Percentiles rank a stretch among this genome's conserved stretches.
phyloP scores from a whole-genome alignment of 2,329 filamentous ascomycete genomes.

The Colletotrichum theobromicola region DNA sequence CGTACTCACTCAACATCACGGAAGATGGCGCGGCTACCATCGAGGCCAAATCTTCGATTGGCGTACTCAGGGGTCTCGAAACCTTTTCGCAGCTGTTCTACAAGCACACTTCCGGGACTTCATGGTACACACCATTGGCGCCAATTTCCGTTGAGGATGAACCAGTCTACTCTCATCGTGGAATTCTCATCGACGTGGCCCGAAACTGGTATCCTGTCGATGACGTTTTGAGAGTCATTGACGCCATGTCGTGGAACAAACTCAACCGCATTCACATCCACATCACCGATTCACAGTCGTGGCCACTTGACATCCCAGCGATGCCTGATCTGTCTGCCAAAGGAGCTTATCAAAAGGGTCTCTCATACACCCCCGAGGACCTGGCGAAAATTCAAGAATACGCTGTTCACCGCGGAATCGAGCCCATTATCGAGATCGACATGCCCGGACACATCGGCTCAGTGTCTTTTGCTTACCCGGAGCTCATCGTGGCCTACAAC shows the following conservation, averaged over 20 bases:
- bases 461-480: conserved; percentile 70
- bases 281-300: conserved; percentile 83
- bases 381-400: conserved; percentile 73
- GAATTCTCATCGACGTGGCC: conserved; percentile 79
- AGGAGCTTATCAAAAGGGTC: conserved; percentile 72
- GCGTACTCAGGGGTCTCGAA: conserved; percentile 75
- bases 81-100: conserved; percentile 84
- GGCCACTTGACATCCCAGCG: conserved; percentile 81
- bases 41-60: conserved; percentile 68
- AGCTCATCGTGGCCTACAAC: conserved; percentile 71
- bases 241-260: conserved; percentile 80
- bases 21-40: conserved; percentile 65
- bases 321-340: conserved; percentile 74
- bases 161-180: conserved; percentile 78
- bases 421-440: conserved; percentile 79
- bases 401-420: conserved; percentile 70
- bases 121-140: conserved; percentile 72
- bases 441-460: conserved; percentile 80
- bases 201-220: conserved; percentile 72
- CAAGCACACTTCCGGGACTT: conserved; percentile 62
- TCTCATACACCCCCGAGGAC: conserved; percentile 72
- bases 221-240: conserved; percentile 77
- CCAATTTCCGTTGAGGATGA: conserved; percentile 76
- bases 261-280: conserved; percentile 84
- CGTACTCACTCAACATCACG: conserved; percentile 71